phyloP scores from a whole-genome alignment of 2,329 filamentous ascomycete species.

The Cryphonectria naterciae region DNA sequence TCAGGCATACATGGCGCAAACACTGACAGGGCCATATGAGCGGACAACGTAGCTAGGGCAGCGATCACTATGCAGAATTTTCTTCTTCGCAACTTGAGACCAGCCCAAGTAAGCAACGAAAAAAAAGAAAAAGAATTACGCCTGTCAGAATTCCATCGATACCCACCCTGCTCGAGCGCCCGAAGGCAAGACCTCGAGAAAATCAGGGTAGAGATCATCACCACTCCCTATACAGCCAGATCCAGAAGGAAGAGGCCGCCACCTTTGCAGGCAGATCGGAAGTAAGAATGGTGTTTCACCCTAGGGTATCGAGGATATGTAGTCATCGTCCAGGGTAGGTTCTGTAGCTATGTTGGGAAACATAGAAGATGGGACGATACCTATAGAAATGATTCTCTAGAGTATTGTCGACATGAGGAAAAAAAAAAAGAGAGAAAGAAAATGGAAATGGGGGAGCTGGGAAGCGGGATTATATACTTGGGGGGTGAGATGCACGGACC shows the following conservation, averaged over 20 bases:
- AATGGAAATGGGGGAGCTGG: slow-evolving; percentile 36
- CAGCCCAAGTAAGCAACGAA: slow-evolving; percentile 28
- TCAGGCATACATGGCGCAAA: not conserved
- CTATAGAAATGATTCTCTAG: slow-evolving; percentile 98
- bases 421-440: slow-evolving; percentile 47
- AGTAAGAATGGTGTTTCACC: slow-evolving; percentile 73
- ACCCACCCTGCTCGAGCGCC: slow-evolving; percentile 79
- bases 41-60: not conserved
- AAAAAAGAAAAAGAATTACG: slow-evolving; percentile 43
- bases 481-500: not conserved
- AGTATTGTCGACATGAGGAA: slow-evolving; percentile 67
- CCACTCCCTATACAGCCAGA: slow-evolving; percentile 77
- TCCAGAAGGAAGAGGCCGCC: slow-evolving; percentile 48
- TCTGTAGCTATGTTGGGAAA: slow-evolving; percentile 92
- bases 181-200: slow-evolving; percentile 69
- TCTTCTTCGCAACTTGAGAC: slow-evolving; percentile 26
- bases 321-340: slow-evolving; percentile 94
- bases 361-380: slow-evolving; percentile 86
- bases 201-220: slow-evolving; percentile 90
- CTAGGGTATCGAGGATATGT: slow-evolving; percentile 83
- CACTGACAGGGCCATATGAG: not conserved
- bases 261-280: slow-evolving; percentile 65
- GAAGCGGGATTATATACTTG: slow-evolving; percentile 46
- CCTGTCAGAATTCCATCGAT: slow-evolving; percentile 90
- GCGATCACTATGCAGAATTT: not conserved